Conservation (phyloP, 192 early-diverging fungal species). For the Phlyctochytrium bullatum region DNA sequence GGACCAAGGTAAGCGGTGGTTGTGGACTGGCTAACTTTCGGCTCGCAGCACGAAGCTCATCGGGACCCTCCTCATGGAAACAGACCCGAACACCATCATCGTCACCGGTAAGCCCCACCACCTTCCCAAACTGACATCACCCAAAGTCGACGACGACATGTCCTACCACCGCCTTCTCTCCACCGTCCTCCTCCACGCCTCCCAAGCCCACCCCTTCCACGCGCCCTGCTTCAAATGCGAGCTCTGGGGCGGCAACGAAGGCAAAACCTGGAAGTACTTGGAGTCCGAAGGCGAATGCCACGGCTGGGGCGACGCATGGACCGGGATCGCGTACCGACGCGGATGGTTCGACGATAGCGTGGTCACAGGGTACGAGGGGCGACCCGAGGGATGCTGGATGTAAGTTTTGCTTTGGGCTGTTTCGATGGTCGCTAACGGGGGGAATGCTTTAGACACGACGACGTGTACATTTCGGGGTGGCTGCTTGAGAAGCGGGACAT, state of each 20-base stretch:
- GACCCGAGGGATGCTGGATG: constrained; percentile 5
- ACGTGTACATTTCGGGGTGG: constrained; percentile 24
- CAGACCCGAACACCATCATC: constrained; percentile 17
- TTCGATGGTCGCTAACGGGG: background rate
- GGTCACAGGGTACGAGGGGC: background rate
- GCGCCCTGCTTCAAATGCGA: constrained; percentile 19
- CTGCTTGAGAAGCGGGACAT: background rate
- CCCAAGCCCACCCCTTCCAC: background rate
- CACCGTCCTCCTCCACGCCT: constrained; percentile 7
- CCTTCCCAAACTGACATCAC: background rate
- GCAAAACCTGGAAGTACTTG: background rate
- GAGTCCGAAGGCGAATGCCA: constrained; percentile 3
- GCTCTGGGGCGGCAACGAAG: constrained; percentile 8
- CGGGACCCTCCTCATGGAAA: constrained; percentile 17
- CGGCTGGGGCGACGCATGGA: constrained; percentile 18
- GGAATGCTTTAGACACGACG: constrained; percentile 14
- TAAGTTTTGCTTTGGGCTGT: background rate
- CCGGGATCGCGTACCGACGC: constrained; percentile 17
- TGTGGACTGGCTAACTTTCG: background rate
- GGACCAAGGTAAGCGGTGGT: background rate
- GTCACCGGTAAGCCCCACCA: constrained; percentile 1
- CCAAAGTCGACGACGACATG: constrained; percentile 17
- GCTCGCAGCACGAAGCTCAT: constrained; percentile 17
- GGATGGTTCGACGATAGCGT: constrained; percentile 12
- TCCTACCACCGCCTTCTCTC: constrained; percentile 4